Percentiles rank a stretch among this genome's conserved stretches.
phyloP scores from a whole-genome alignment of 257 asterid genomes.

The Solanum bukasovii region DNA sequence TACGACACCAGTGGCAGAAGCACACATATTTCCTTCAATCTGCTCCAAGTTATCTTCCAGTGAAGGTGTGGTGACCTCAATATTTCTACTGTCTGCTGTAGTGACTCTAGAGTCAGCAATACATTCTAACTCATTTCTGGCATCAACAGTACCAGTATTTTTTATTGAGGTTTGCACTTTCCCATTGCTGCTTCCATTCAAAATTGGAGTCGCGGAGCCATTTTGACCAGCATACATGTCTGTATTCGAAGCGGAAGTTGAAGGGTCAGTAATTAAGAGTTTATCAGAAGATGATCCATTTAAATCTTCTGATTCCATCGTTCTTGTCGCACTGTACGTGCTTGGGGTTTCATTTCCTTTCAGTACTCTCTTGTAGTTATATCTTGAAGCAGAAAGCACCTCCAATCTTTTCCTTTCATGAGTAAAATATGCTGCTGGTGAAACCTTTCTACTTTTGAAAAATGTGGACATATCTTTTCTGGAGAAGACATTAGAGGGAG shows the following conservation, averaged over 20 bases:
- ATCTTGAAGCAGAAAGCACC: slow-evolving; percentile 1
- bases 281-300: slow-evolving; percentile 26
- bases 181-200: slow-evolving; percentile 20
- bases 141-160: slow-evolving; percentile 24
- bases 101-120: slow-evolving; percentile 15
- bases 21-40: slow-evolving; percentile 75
- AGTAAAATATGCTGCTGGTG: slow-evolving; percentile 61
- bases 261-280: slow-evolving; percentile 19
- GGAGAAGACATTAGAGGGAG: slow-evolving; percentile 73
- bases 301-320: slow-evolving; percentile 21
- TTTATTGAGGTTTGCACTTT: slow-evolving; percentile 12
- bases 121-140: slow-evolving; percentile 20
- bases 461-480: slow-evolving; percentile 69
- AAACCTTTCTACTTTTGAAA: slow-evolving; percentile 43
- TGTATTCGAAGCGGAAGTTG: slow-evolving; percentile 5
- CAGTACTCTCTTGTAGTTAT: neutral
- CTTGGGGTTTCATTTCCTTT: slow-evolving; percentile 17
- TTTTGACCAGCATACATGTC: slow-evolving; percentile 26
- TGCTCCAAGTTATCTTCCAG: slow-evolving; percentile 53
- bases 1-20: slow-evolving; percentile 94
- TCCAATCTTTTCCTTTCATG: slow-evolving; percentile 46
- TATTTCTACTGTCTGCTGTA: slow-evolving; percentile 18
- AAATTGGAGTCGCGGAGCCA: slow-evolving; percentile 12
- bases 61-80: slow-evolving; percentile 39
- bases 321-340: slow-evolving; percentile 14